Evolutionary conservation across 176 grass and related monocot genomes (phyloP).

Genomic region (barley (Hordeum vulgare)): DNA sequence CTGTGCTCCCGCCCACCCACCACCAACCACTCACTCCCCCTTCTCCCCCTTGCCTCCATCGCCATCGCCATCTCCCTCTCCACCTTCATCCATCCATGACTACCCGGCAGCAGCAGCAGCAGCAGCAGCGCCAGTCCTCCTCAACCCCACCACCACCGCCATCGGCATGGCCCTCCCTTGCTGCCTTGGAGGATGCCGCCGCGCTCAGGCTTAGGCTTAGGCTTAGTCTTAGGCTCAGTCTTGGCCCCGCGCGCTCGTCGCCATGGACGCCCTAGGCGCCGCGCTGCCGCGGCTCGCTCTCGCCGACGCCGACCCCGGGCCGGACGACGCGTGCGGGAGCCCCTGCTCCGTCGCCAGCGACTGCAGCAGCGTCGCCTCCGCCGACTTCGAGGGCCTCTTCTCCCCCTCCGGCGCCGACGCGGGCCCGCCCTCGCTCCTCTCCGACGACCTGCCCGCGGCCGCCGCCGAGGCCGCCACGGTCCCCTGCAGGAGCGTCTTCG

Average conservation of each 20-base stretch:
- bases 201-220: neutral
- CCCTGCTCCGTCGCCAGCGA: constrained; percentile 77
- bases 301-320: neutral
- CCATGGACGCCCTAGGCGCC: constrained; percentile 10
- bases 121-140: neutral
- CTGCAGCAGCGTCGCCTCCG: constrained; percentile 73
- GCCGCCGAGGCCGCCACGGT: neutral
- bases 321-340: constrained; percentile 20
- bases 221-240: neutral
- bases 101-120: neutral
- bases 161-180: neutral
- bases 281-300: constrained; percentile 1
- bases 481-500: constrained; percentile 47
- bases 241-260: neutral
- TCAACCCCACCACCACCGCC: neutral
- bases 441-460: constrained; percentile 20
- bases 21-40: neutral
- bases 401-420: neutral
- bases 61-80: neutral
- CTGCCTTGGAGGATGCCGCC: neutral
- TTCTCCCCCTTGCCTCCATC: neutral
- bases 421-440: neutral
- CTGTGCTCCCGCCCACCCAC: neutral
- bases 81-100: neutral
- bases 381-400: constrained; percentile 46